Conservation (phyloP, 2,329 filamentous ascomycete species). For the Albifimbria verrucaria region DNA sequence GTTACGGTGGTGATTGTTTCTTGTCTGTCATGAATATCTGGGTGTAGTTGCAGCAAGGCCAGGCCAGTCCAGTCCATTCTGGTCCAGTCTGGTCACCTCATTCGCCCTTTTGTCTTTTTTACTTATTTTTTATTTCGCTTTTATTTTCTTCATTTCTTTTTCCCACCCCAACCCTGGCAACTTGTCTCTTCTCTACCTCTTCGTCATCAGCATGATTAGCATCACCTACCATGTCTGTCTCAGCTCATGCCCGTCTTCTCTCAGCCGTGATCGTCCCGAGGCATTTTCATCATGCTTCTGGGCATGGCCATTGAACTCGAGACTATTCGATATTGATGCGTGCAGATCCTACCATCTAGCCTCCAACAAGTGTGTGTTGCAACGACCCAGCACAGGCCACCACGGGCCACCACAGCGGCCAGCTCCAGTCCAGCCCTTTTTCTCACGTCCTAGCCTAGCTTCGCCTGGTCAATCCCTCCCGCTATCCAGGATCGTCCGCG, state of each 20-base stretch:
- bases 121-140: background rate
- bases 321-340: background rate
- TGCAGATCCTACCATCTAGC: background rate
- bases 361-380: no score
- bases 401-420: background rate
- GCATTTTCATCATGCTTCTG: background rate
- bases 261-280: background rate
- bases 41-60: no score
- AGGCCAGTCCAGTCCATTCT: no score
- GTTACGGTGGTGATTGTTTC: no score
- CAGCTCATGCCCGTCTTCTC: background rate
- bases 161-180: no score
- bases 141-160: background rate
- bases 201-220: no score
- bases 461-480: background rate
- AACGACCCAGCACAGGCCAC: background rate
- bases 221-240: no score
- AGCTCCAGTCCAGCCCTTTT: background rate
- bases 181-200: background rate
- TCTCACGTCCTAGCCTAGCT: background rate
- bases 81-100: no score
- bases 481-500: background rate
- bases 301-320: background rate
- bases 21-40: no score
- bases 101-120: background rate